These are phyloP conservation scores for Camelina neglecta DNA, from an alignment of 345 rosid species.

Conservation along the genomic window DNA sequence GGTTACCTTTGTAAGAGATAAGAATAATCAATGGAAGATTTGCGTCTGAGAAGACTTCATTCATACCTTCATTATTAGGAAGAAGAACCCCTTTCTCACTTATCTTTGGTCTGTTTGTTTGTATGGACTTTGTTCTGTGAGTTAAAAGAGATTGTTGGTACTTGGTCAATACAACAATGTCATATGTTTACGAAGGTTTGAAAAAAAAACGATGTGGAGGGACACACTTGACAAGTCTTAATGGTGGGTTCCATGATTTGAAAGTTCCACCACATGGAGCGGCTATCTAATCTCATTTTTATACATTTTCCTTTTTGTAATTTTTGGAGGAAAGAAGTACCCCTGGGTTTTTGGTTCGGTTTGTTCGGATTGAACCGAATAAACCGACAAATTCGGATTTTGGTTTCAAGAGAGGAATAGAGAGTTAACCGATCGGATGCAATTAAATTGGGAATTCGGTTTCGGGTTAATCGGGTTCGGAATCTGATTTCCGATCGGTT, in stretches of 20 bases:
- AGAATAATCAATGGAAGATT: background rate
- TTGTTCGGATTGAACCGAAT: no score
- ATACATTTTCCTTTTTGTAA: background rate
- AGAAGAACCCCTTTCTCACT: background rate
- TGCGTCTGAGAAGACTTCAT: background rate
- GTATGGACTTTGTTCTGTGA: background rate
- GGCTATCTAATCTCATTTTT: background rate
- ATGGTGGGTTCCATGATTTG: background rate
- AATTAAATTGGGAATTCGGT: no score
- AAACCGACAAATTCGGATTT: no score
- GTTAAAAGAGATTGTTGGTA: conserved; percentile 8
- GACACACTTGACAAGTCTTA: background rate
- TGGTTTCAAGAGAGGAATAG: no score
- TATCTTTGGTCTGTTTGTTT: background rate
- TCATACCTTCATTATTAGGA: no score
- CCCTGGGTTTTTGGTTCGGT: no score
- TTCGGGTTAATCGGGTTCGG: no score
- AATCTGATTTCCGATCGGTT: no score
- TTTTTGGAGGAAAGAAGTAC: no score
- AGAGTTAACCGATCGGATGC: no score
- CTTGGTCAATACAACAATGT: conserved; percentile 1
- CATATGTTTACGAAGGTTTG: background rate
- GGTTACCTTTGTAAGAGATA: background rate
- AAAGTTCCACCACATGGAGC: conserved; percentile 29
- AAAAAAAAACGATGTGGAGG: background rate